Conservation (phyloP, 371 early-diverging fungal genomes). For the Funneliformis caledonium region DNA sequence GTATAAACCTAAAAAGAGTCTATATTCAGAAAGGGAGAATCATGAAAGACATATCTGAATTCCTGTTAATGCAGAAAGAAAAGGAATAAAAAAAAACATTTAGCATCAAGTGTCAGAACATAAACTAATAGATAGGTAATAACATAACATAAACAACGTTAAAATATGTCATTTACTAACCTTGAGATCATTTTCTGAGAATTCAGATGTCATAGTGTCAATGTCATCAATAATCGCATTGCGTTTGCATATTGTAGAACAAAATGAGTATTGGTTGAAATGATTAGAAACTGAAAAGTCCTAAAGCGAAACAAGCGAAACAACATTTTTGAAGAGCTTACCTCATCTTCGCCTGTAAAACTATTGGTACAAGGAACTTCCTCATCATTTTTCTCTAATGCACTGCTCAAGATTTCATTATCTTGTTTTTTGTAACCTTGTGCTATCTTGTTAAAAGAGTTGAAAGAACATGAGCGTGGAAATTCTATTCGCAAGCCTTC, state of each 20-base stretch:
- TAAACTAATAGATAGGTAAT: slow-evolving; percentile 6
- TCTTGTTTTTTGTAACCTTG: neutral
- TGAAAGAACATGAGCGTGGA: slow-evolving; percentile 3
- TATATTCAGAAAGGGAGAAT: slow-evolving; percentile 26
- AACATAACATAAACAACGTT: neutral
- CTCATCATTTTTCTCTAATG: neutral
- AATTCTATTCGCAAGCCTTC: neutral
- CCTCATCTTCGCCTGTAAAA: neutral
- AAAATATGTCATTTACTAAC: neutral
- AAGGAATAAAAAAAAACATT: neutral
- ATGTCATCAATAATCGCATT: slow-evolving; percentile 35
- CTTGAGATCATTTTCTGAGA: neutral
- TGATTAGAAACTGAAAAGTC: slow-evolving; percentile 32
- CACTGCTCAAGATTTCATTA: neutral
- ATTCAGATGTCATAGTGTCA: slow-evolving; percentile 21
- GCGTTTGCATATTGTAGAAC: slow-evolving; percentile 31
- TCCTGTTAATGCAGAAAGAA: slow-evolving; percentile 21
- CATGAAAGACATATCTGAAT: slow-evolving; percentile 23
- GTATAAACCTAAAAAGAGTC: slow-evolving; percentile 18
- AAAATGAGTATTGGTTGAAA: slow-evolving; percentile 12
- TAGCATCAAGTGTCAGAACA: slow-evolving; percentile 12
- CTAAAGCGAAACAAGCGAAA: neutral
- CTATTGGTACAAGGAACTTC: neutral
- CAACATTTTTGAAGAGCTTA: no score
- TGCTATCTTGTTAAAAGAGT: neutral